Conservation (phyloP, 2,329 filamentous ascomycete genomes). For the Elsinoe ampelina region DNA sequence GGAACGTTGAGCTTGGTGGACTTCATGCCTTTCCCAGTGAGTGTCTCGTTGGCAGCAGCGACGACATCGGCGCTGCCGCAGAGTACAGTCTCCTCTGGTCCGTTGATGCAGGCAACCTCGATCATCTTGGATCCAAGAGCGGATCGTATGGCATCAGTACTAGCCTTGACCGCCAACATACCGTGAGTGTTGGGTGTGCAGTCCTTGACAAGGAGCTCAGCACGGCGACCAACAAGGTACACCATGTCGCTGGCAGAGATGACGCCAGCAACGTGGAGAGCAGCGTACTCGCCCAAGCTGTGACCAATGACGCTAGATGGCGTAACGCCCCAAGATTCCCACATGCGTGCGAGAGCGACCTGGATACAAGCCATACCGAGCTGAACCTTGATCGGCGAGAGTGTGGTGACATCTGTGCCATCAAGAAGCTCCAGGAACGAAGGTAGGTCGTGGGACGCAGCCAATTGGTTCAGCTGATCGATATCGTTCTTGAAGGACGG, state of each 20-base stretch:
- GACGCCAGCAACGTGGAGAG: conserved; percentile 60
- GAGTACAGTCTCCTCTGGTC: conserved; percentile 66
- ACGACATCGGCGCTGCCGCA: conserved; percentile 53
- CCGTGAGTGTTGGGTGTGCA: conserved; percentile 59
- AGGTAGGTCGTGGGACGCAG: conserved; percentile 37
- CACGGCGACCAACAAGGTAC: conserved; percentile 60
- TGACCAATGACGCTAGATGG: conserved; percentile 45
- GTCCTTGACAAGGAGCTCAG: conserved; percentile 53
- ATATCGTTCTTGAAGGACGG: conserved; percentile 41
- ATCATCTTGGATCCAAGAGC: conserved; percentile 42
- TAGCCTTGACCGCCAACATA: conserved; percentile 53
- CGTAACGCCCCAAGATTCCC: conserved; percentile 45
- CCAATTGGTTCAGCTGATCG: conserved; percentile 40
- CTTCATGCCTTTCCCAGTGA: conserved; percentile 48
- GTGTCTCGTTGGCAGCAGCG: conserved; percentile 41
- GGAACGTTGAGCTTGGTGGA: conserved; percentile 55
- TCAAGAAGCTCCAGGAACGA: conserved; percentile 42
- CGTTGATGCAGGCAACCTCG: conserved; percentile 65
- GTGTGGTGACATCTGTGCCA: conserved; percentile 39
- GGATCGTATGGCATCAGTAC: conserved; percentile 43
- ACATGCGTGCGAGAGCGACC: conserved; percentile 44
- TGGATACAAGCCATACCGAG: conserved; percentile 46
- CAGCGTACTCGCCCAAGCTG: conserved; percentile 65
- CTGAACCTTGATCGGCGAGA: conserved; percentile 44
- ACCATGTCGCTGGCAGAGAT: conserved; percentile 62